A percentile compares a stretch with the other conserved stretches of the same genome.
phyloP scores from a whole-genome alignment of 2,329 filamentous ascomycete species.

The Talaromyces funiculosus region DNA sequence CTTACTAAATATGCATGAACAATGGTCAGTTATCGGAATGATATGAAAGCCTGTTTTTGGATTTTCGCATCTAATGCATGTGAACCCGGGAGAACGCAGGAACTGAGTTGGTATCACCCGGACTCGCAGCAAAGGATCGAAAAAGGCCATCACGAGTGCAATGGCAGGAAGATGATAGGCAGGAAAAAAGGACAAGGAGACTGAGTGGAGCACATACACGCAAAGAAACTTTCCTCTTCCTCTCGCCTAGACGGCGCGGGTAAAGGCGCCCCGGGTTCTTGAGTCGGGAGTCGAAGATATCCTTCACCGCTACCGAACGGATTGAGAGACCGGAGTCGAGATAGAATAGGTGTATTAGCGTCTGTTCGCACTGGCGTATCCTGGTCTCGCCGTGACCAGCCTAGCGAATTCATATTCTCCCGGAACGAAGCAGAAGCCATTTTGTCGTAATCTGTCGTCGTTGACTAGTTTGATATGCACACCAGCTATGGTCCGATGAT shows the following conservation, averaged over 20 bases:
- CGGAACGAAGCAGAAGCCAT: slow-evolving; percentile 90
- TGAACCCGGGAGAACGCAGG: slow-evolving; percentile 32
- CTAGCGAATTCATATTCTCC: slow-evolving; percentile 89
- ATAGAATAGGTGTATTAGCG: slow-evolving; percentile 65
- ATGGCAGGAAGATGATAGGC: neutral
- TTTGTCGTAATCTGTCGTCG: slow-evolving; percentile 44
- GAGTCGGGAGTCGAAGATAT: slow-evolving; percentile 85
- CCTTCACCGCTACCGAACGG: slow-evolving; percentile 73
- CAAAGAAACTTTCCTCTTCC: slow-evolving; percentile 94
- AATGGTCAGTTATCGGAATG: slow-evolving; percentile 8
- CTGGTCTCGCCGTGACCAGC: slow-evolving; percentile 81
- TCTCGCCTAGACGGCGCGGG: slow-evolving; percentile 79
- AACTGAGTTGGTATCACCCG: slow-evolving; percentile 33
- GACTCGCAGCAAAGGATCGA: slow-evolving; percentile 17
- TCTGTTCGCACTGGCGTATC: slow-evolving; percentile 67
- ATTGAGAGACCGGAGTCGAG: slow-evolving; percentile 77
- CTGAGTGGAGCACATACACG: slow-evolving; percentile 61
- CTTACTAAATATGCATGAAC: slow-evolving; percentile 60
- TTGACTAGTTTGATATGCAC: neutral
- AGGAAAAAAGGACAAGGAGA: neutral
- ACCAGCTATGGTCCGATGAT: slow-evolving; percentile 2
- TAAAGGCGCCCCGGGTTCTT: slow-evolving; percentile 77
- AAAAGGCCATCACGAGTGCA: slow-evolving; percentile 20
- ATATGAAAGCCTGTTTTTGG: neutral
- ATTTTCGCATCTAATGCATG: slow-evolving; percentile 18